Base-by-base conservation (phyloP, 495 filamentous ascomycete species). In the Corynascus novoguineensis region DNA sequence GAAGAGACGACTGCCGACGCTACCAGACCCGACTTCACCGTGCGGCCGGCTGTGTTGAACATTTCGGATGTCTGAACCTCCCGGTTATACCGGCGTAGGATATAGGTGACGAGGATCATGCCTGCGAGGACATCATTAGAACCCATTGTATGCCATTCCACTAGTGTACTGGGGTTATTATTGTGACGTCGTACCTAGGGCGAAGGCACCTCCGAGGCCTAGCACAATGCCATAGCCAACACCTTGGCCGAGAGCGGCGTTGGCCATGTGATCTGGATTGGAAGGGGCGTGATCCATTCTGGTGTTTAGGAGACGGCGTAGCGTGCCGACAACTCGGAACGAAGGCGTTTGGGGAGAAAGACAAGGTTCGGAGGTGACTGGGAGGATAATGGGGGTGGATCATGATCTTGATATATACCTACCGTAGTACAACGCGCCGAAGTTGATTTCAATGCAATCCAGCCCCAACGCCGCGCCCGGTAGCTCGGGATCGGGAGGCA, bases 21-120 rank as follows among this genome's bases (percentile, higher is more conserved):
- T n/a, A 97, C 92, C 17, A 97, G 77, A 48, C 92, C 92, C 12
- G 89, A 92, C 64, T 96, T 97, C 64, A 97, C 92, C 10, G 92
- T 95, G 45, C 92, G 78, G 17, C 92, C 92, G 46, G 92, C 92
- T 2, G 92, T 97, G 58, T 83, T 90, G 81, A 97, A 97, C 88
- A 95, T 96, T 73, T 97, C 92, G 0, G 89, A 95, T 1, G 92
- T 97, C 73, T 96, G 92, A 7, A 96, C 80, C 73, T 97, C 92
- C 76, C 90, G 80, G 68, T 96, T 92, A 68, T 96, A 97, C 65
- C 88, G 76, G 66, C 86, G 89, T 53, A 95, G 74, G 50, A 88
- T 81, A 77, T 84, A 90, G 10, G 89, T 95, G 25, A 88, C 87
- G 45, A 84, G 66, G 48, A 83, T 78, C 78, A 75, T 75, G 60